Percentiles rank a stretch among this genome's conserved stretches.
Conservation (phyloP, 2,329 filamentous ascomycete genomes). For the Scedosporium boydii region DNA sequence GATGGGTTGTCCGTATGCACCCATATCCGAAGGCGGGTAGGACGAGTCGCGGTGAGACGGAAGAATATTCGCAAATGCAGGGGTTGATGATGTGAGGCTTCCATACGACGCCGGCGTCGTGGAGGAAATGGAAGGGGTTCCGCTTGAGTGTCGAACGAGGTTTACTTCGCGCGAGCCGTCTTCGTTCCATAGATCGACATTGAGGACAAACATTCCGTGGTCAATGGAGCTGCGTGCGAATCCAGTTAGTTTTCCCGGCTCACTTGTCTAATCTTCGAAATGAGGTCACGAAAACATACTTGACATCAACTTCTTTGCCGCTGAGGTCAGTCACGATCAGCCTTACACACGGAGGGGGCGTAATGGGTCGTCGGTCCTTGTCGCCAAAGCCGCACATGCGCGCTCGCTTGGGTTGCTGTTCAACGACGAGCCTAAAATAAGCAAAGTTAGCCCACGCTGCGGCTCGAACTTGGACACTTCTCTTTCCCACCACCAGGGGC, state of each 20-base stretch:
- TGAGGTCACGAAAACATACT: slow-evolving; percentile 42
- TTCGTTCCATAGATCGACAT: slow-evolving; percentile 60
- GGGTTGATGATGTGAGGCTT: slow-evolving; percentile 17
- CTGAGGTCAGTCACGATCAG: slow-evolving; percentile 69
- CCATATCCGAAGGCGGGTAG: slow-evolving; percentile 19
- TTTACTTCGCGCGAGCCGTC: slow-evolving; percentile 57
- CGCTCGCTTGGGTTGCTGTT: slow-evolving; percentile 85
- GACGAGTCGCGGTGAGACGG: slow-evolving; percentile 27
- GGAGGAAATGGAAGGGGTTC: slow-evolving; percentile 68
- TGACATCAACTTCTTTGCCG: slow-evolving; percentile 73
- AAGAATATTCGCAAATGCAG: slow-evolving; percentile 24
- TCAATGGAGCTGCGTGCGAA: slow-evolving; percentile 22
- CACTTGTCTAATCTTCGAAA: background rate
- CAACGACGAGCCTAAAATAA: slow-evolving; percentile 55
- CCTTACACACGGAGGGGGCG: slow-evolving; percentile 84
- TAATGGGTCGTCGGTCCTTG: slow-evolving; percentile 96
- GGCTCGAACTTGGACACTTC: background rate
- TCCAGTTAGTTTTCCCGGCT: slow-evolving; percentile 10
- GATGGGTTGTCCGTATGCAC: slow-evolving; percentile 19
- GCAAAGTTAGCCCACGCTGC: background rate
- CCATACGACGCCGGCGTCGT: slow-evolving; percentile 48
- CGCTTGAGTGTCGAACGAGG: slow-evolving; percentile 53
- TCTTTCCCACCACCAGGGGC: background rate
- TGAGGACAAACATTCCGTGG: slow-evolving; percentile 41
- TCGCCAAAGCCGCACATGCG: slow-evolving; percentile 99